Percentiles rank a stretch among this genome's conserved stretches.
phyloP scores from a whole-genome alignment of 2,329 filamentous ascomycete genomes.

The Apiospora arundinis region DNA sequence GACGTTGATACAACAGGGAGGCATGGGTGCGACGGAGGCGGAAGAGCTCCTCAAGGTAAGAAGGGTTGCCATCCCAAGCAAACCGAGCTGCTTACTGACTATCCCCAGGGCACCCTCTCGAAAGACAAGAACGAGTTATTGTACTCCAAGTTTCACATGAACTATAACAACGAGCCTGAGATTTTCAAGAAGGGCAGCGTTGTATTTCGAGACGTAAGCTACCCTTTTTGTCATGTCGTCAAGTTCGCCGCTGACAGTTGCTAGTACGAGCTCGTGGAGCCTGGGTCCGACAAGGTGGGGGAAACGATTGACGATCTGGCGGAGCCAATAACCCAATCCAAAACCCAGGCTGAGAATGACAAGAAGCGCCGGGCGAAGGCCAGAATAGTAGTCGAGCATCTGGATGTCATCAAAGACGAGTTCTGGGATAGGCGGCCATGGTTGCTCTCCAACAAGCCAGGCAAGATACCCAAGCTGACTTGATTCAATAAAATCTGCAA shows the following conservation, averaged over 20 bases:
- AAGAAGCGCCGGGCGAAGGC: constrained; percentile 83
- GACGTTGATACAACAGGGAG: constrained; percentile 81
- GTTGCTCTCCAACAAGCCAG: constrained; percentile 77
- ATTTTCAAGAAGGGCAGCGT: constrained; percentile 95
- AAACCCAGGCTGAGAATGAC: constrained; percentile 83
- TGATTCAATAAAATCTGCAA: constrained; percentile 34
- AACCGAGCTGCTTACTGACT: constrained; percentile 29
- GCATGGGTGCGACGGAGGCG: constrained; percentile 77
- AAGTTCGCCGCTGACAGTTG: constrained; percentile 33
- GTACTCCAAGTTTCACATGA: constrained; percentile 86
- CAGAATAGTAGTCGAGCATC: constrained; percentile 79
- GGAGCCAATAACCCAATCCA: constrained; percentile 68
- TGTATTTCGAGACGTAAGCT: constrained; percentile 77
- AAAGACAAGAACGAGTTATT: constrained; percentile 96
- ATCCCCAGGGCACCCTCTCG: constrained; percentile 74
- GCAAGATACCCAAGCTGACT: constrained; percentile 69
- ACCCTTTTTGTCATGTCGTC: background rate
- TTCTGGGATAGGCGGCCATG: constrained; percentile 92
- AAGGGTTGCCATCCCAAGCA: background rate
- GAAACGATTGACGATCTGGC: constrained; percentile 54
- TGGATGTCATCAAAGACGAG: constrained; percentile 93
- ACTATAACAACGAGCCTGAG: constrained; percentile 96
- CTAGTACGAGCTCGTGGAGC: constrained; percentile 75
- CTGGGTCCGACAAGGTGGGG: constrained; percentile 52
- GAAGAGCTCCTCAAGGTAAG: constrained; percentile 78